These are phyloP conservation scores for Kwoniella europaea DNA, from an alignment of 768 basidiomycete species.

Conservation along the genomic window DNA sequence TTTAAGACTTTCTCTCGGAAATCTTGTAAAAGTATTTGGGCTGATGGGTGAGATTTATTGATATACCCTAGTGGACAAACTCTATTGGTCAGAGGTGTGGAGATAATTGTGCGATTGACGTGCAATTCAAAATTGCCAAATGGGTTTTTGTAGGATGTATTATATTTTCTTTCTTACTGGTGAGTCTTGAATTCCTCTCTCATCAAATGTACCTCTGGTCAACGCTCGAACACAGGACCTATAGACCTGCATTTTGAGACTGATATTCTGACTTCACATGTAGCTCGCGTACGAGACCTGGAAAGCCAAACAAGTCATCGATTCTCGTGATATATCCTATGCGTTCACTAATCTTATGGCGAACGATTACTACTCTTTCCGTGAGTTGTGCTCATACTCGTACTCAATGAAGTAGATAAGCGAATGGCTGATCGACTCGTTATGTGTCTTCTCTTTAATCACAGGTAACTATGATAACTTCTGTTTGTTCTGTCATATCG, in stretches of 20 bases:
- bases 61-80: slow-evolving; percentile 71
- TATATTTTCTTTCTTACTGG: slow-evolving; percentile 95
- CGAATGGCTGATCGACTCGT: background rate
- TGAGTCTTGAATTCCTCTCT: slow-evolving; percentile 60
- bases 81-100: slow-evolving; percentile 81
- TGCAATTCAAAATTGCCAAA: slow-evolving; percentile 82
- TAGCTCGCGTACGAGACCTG: slow-evolving; percentile 89
- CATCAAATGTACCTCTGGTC: slow-evolving; percentile 18
- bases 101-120: slow-evolving; percentile 75
- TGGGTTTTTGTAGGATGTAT: slow-evolving; percentile 99
- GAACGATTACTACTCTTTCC: slow-evolving; percentile 92
- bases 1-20: too few species aligned
- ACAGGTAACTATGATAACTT: slow-evolving; percentile 94
- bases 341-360: slow-evolving; percentile 98
- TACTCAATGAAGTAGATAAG: background rate
- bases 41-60: background rate
- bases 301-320: slow-evolving; percentile 92
- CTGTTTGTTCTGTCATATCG: slow-evolving; percentile 97
- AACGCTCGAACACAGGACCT: slow-evolving; percentile 7
- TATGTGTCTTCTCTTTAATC: background rate
- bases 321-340: slow-evolving; percentile 93
- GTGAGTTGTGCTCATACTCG: slow-evolving; percentile 62
- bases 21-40: background rate
- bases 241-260: background rate
- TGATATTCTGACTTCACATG: background rate